phyloP scores from a whole-genome alignment of 2,329 filamentous ascomycete species.

The Colletotrichum sp. region DNA sequence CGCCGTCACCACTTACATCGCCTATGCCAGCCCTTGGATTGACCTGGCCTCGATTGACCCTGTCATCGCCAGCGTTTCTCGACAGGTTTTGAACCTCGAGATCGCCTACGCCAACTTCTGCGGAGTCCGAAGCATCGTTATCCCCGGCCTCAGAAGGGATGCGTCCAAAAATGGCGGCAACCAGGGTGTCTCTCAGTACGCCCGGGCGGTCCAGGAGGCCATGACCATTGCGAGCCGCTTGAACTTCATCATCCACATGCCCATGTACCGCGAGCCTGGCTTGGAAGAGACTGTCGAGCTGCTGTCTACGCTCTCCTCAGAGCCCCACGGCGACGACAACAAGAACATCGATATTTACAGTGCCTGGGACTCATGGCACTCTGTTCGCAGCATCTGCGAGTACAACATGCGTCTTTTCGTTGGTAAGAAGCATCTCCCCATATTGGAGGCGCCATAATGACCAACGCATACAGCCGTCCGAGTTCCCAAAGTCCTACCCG shows the following conservation, averaged over 20 bases:
- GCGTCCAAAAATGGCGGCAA: slow-evolving; percentile 55
- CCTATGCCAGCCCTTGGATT: slow-evolving; percentile 88
- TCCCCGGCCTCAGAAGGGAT: slow-evolving; percentile 77
- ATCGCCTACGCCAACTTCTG: slow-evolving; percentile 96
- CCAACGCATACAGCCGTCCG: slow-evolving; percentile 49
- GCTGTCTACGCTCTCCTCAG: slow-evolving; percentile 49
- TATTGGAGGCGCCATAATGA: background rate
- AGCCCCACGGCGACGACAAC: slow-evolving; percentile 34
- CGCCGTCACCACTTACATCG: slow-evolving; percentile 75
- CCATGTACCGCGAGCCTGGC: slow-evolving; percentile 79
- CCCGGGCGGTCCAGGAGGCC: slow-evolving; percentile 81
- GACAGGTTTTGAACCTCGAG: slow-evolving; percentile 89
- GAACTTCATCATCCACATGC: slow-evolving; percentile 80
- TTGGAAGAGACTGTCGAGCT: slow-evolving; percentile 57
- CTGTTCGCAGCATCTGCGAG: slow-evolving; percentile 82
- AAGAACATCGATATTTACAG: slow-evolving; percentile 72
- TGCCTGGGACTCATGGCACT: slow-evolving; percentile 93
- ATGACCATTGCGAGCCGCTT: slow-evolving; percentile 77
- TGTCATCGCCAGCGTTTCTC: slow-evolving; percentile 82
- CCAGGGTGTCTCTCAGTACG: slow-evolving; percentile 74
- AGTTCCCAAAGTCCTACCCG: slow-evolving; percentile 63
- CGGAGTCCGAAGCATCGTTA: slow-evolving; percentile 81
- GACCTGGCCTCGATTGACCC: slow-evolving; percentile 86
- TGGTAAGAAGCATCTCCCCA: slow-evolving; percentile 64
- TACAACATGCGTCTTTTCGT: slow-evolving; percentile 83